Base-by-base conservation (phyloP, 164 flowering plant genomes). In the Nymphaea colorata region DNA sequence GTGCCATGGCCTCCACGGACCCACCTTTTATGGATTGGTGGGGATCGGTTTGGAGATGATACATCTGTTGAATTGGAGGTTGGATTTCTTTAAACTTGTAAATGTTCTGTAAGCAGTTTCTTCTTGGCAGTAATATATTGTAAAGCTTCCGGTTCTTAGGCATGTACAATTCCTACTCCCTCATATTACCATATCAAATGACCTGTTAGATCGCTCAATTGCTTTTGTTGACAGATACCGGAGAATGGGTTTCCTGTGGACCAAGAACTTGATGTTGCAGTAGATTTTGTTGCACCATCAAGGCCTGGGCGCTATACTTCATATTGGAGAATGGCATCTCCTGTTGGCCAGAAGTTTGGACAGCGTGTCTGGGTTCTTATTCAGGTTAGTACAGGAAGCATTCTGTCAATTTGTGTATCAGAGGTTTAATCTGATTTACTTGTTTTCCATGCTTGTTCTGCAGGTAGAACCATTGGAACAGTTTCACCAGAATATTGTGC, bases 291-390 rank as follows among this genome's bases (percentile, higher is more conserved):
- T 41, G 86, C 99, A 16, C 99, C 99, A 18, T 72, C 76, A 42
- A 76, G 45, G 41, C 91, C 92, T 67, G 98, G 99, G 60, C 82
- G 84, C 12, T 90, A 90, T 73, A 75, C 82, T n/a, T 95, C 98
- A 2, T 87, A 87, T 73, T 95, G 96, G 96, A 88, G 84, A 78
- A 72, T 95, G 94, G 79, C 91, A 64, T 72, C 82, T 3, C 85
- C 89, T 7, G 75, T 87, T 65, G 92, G 96, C 42, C 76, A 76
- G 6, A 80, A 76, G 68, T 90, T 90, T 78, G 98, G 98, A 61
- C 94, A 91, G 71, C 86, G 94, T 42, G 86, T 95, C 66, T 95
- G 99, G 99, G 98, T 87, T 69, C 81, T 82, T 5, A 88, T 95
- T 43, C 83, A 86, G 88, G 99, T 93, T 14, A 59, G 41, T 18